These are phyloP conservation scores for Daedaleopsis sinensis DNA, from an alignment of 768 basidiomycete species.

Conservation along the genomic window DNA sequence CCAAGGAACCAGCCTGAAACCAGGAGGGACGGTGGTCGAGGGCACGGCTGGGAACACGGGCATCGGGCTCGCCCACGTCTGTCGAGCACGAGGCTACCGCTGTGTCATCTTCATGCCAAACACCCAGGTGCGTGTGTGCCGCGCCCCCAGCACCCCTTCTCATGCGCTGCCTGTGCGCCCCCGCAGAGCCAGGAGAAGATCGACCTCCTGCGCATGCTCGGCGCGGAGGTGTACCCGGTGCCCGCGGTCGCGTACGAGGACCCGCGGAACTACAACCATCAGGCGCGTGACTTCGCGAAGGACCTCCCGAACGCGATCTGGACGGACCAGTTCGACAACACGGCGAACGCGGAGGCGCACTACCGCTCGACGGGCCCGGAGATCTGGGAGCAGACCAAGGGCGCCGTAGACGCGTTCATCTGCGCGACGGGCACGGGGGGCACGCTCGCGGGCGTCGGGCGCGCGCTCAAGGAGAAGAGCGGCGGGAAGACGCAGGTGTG, in stretches of 20 bases:
- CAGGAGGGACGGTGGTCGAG: conserved; percentile 97
- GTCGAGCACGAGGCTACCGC: conserved; percentile 89
- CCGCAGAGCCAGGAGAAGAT: conserved; percentile 95
- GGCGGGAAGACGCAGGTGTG: conserved; percentile 80
- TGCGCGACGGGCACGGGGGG: conserved; percentile 97
- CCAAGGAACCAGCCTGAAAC: conserved; percentile 57
- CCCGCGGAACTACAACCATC: conserved; percentile 96
- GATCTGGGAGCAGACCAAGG: conserved; percentile 89
- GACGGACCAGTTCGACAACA: conserved; percentile 99
- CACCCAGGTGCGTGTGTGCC: conserved; percentile 61
- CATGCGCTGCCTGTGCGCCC: not conserved
- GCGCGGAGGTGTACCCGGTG: conserved; percentile 95
- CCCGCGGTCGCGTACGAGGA: conserved; percentile 97
- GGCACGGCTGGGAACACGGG: conserved; percentile 99
- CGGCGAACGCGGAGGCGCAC: conserved; percentile 86
- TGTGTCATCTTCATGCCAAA: conserved; percentile 99
- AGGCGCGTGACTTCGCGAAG: conserved; percentile 86
- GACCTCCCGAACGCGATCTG: conserved; percentile 81
- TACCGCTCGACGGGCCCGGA: conserved; percentile 94
- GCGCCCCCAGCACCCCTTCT: not conserved
- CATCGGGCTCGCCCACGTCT: conserved; percentile 94
- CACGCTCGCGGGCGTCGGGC: conserved; percentile 88
- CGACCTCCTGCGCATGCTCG: conserved; percentile 94
- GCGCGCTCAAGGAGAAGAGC: conserved; percentile 82
- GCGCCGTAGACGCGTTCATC: conserved; percentile 85